These are phyloP conservation scores for Pelargonium nanum DNA, from an alignment of 345 rosid genomes.

Conservation along the genomic window DNA sequence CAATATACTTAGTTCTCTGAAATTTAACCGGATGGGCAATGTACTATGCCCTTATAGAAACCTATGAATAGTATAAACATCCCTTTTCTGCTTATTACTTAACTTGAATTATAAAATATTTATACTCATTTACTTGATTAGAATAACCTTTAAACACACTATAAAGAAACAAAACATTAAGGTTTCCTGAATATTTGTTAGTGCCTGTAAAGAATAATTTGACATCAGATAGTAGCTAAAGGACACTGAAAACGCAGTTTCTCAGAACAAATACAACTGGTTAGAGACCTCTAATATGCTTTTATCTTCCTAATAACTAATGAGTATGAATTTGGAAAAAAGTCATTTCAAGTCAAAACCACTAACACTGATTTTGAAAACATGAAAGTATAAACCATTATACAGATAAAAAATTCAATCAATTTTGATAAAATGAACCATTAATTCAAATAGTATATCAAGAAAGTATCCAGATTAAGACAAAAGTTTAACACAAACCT, in stretches of 20 bases:
- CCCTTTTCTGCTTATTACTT: neutral
- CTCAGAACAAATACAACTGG: neutral
- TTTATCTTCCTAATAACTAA: too few species aligned
- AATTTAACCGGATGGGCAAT: neutral
- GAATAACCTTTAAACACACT: neutral
- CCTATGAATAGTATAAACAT: neutral
- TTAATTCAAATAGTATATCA: neutral
- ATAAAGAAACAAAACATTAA: too few species aligned
- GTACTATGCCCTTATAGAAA: neutral
- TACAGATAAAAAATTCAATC: neutral
- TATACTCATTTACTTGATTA: neutral
- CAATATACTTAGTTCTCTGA: neutral
- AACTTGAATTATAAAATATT: neutral
- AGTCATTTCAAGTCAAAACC: too few species aligned
- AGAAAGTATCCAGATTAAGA: neutral
- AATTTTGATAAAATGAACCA: neutral
- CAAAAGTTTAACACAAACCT: conserved; percentile 30
- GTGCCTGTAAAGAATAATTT: neutral
- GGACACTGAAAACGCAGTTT: neutral
- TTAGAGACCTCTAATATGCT: neutral
- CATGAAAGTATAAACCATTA: neutral
- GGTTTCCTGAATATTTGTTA: neutral
- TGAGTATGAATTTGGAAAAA: too few species aligned
- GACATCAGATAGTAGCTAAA: neutral
- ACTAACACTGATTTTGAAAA: too few species aligned